A percentile compares a stretch with the other conserved stretches of the same genome.
Evolutionary conservation across 148 eudicot species (phyloP).

Genomic region (Beta vulgaris): DNA sequence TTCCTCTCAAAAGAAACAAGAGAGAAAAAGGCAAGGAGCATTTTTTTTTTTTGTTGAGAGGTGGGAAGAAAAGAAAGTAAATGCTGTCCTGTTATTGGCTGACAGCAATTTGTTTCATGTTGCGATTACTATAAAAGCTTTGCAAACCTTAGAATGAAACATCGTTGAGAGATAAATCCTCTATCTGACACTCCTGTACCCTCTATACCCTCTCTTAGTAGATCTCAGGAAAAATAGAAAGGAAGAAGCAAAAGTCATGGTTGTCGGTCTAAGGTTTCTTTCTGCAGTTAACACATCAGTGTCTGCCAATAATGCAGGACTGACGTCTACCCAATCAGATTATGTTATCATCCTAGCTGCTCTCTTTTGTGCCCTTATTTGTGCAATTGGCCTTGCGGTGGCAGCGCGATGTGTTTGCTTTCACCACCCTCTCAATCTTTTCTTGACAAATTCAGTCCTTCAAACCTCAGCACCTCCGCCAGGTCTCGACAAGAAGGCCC

Average conservation of each 20-base stretch:
- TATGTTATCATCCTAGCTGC: conserved; percentile 53
- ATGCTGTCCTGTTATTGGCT: conserved; percentile 27
- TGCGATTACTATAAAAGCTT: conserved; percentile 28
- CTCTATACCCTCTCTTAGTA: conserved; percentile 3
- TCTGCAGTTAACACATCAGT: conserved; percentile 25
- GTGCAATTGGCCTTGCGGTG: conserved; percentile 53
- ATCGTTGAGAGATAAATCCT: conserved; percentile 1
- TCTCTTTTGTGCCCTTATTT: conserved; percentile 54
- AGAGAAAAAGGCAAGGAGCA: background rate
- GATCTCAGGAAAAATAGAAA: background rate
- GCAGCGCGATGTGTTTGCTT: conserved; percentile 56
- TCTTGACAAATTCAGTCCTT: background rate
- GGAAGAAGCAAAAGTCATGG: conserved; percentile 10
- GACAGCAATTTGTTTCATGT: conserved; percentile 19
- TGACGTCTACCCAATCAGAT: conserved; percentile 35
- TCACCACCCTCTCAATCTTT: conserved; percentile 24
- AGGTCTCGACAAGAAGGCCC: conserved; percentile 53
- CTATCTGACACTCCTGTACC: conserved; percentile 7
- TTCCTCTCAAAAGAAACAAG: background rate
- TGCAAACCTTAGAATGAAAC: conserved; percentile 7
- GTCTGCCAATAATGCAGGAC: conserved; percentile 22
- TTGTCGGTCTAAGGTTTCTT: conserved; percentile 29
- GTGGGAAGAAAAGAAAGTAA: conserved; percentile 1
- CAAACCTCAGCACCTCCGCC: conserved; percentile 34
- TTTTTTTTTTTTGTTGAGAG: background rate